phyloP scores from a whole-genome alignment of 176 grass and related monocot species.

The Leersia perrieri region DNA sequence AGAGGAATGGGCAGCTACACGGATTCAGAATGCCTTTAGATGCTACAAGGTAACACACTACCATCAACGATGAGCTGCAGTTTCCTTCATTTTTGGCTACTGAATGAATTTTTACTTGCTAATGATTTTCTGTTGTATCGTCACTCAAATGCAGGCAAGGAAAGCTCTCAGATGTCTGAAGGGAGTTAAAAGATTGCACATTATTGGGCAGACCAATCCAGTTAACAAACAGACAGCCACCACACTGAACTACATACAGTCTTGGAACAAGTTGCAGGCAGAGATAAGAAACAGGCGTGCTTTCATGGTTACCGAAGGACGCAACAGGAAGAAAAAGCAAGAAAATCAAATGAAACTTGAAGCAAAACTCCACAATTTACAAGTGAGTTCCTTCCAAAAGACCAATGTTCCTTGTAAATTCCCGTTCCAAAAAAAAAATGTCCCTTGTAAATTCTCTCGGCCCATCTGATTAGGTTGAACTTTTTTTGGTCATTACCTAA shows the following conservation, averaged over 20 bases:
- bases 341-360: slow-evolving; percentile 91
- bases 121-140: background rate
- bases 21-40: slow-evolving; percentile 71
- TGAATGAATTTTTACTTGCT: background rate
- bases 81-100: background rate
- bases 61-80: background rate
- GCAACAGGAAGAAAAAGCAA: slow-evolving; percentile 83
- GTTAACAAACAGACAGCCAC: slow-evolving; percentile 82
- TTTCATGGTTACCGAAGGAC: slow-evolving; percentile 88
- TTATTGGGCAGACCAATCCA: slow-evolving; percentile 46
- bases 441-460: slow-evolving; percentile 4
- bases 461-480: background rate
- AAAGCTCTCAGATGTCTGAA: slow-evolving; percentile 68
- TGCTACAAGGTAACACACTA: slow-evolving; percentile 74
- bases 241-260: slow-evolving; percentile 66
- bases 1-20: slow-evolving; percentile 70
- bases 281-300: slow-evolving; percentile 74
- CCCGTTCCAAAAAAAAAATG: too few relatives aligned
- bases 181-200: slow-evolving; percentile 64
- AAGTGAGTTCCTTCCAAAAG: slow-evolving; percentile 40
- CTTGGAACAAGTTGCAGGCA: slow-evolving; percentile 87
- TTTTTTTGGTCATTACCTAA: background rate
- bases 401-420: background rate
- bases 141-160: slow-evolving; percentile 56
- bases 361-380: slow-evolving; percentile 83